Conservation (phyloP, 2,329 filamentous ascomycete species). For the Didymellaceae sp. region DNA sequence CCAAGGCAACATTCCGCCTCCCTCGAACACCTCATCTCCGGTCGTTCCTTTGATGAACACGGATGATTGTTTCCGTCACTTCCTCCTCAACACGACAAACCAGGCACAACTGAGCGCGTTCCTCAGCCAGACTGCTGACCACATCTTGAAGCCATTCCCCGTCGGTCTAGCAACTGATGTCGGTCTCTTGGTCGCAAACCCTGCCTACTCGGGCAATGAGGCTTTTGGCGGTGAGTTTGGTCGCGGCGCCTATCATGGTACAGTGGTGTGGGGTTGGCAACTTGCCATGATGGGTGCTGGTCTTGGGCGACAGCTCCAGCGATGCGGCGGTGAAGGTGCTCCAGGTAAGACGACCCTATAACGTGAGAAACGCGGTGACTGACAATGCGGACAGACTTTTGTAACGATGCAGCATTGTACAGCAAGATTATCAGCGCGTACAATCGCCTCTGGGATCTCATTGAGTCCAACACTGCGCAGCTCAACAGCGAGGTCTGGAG, state of each 20-base stretch:
- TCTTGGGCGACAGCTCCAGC: slow-evolving; percentile 62
- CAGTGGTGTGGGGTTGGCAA: slow-evolving; percentile 71
- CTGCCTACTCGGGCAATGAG: slow-evolving; percentile 60
- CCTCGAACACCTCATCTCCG: slow-evolving; percentile 49
- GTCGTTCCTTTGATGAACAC: slow-evolving; percentile 67
- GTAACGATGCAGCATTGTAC: slow-evolving; percentile 53
- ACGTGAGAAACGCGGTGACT: slow-evolving; percentile 22
- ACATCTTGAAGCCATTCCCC: slow-evolving; percentile 65
- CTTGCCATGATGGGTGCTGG: slow-evolving; percentile 69
- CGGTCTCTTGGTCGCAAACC: slow-evolving; percentile 67
- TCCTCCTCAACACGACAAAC: slow-evolving; percentile 66
- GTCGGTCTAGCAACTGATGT: slow-evolving; percentile 63
- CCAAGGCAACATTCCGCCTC: slow-evolving; percentile 47
- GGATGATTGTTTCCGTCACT: slow-evolving; percentile 69
- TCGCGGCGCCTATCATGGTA: slow-evolving; percentile 67
- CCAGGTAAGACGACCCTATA: not conserved
- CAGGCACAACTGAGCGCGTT: slow-evolving; percentile 63
- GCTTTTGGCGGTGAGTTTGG: slow-evolving; percentile 59
- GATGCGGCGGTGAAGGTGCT: slow-evolving; percentile 51
- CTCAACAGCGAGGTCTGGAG: slow-evolving; percentile 68
- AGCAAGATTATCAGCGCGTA: slow-evolving; percentile 59
- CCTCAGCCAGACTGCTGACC: slow-evolving; percentile 63
- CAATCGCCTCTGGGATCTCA: slow-evolving; percentile 66
- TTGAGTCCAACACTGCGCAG: slow-evolving; percentile 60
- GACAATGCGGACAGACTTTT: slow-evolving; percentile 54